These are phyloP conservation scores for Lenzites betulinus DNA, from an alignment of 768 basidiomycete genomes.

Conservation along the genomic window DNA sequence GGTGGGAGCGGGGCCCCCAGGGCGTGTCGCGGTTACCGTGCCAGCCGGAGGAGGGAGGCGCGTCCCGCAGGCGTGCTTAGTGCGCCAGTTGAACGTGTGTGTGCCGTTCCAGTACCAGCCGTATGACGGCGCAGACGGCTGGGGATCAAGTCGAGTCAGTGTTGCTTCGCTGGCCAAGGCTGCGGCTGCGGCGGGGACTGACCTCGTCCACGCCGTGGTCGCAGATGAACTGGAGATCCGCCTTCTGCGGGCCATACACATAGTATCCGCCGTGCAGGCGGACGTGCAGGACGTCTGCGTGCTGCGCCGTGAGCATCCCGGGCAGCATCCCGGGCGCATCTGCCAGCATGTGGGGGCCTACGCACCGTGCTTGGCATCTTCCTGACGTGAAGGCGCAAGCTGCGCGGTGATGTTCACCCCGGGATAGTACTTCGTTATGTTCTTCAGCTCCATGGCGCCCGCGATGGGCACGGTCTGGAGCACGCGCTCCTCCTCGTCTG, in stretches of 20 bases:
- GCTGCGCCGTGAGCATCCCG: not conserved
- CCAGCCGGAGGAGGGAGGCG: not conserved
- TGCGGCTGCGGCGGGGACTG: not conserved
- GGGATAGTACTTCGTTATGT: constrained; percentile 19
- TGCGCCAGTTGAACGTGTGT: constrained; percentile 31
- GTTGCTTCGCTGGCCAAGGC: not conserved
- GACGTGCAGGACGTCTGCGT: constrained; percentile 27
- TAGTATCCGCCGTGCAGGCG: constrained; percentile 33
- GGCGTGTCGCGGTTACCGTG: not conserved
- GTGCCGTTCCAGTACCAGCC: constrained; percentile 30
- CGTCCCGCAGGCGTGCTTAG: constrained; percentile 31
- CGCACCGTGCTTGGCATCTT: constrained; percentile 24
- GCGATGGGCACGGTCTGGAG: constrained; percentile 32
- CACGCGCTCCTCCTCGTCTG: constrained; percentile 26
- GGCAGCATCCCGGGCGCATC: not conserved
- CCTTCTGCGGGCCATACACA: constrained; percentile 27
- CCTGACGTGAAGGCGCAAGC: constrained; percentile 10
- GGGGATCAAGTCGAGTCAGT: not conserved
- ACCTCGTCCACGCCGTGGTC: constrained; percentile 31
- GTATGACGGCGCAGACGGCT: constrained; percentile 23
- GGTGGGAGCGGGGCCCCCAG: not conserved
- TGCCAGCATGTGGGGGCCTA: not conserved
- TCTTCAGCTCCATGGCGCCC: constrained; percentile 21
- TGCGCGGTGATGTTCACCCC: constrained; percentile 28
- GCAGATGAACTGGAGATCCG: constrained; percentile 32